Evolutionary conservation across 83 land plant species (phyloP).

Genomic region (Thuja plicata): DNA sequence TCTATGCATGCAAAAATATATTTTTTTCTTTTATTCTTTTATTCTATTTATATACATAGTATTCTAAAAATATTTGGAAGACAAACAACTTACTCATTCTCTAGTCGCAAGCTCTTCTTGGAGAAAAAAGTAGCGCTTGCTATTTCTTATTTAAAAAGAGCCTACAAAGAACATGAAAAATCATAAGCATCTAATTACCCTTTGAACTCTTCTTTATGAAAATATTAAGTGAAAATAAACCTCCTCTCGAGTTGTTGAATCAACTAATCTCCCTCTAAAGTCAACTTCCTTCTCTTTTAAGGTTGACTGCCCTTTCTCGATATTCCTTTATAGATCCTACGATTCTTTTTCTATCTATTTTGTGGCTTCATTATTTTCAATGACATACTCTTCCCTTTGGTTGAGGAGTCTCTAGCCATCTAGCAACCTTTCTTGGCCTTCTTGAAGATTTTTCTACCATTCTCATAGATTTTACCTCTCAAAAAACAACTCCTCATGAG

Average conservation of each 20-base stretch:
- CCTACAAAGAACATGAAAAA: slow-evolving; percentile 39
- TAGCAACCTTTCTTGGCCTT: slow-evolving; percentile 66
- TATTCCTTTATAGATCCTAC: slow-evolving; percentile 34
- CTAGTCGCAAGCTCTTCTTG: slow-evolving; percentile 71
- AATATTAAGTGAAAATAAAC: slow-evolving; percentile 26
- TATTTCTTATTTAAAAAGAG: slow-evolving; percentile 57
- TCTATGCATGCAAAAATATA: too few relatives aligned
- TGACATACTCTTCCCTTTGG: slow-evolving; percentile 66
- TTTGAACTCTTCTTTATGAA: background rate
- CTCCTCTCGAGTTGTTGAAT: slow-evolving; percentile 74
- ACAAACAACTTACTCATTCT: slow-evolving; percentile 64
- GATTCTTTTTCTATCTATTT: slow-evolving; percentile 50
- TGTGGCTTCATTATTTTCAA: slow-evolving; percentile 43
- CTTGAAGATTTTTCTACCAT: slow-evolving; percentile 55
- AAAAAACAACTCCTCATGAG: slow-evolving; percentile 62
- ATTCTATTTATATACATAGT: too few relatives aligned
- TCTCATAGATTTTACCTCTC: slow-evolving; percentile 67
- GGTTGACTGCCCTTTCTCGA: slow-evolving; percentile 48
- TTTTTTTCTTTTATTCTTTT: too few relatives aligned
- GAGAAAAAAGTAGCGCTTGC: slow-evolving; percentile 65
- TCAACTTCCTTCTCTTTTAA: slow-evolving; percentile 56
- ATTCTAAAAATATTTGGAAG: background rate
- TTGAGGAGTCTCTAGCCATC: slow-evolving; percentile 67
- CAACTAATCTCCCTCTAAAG: slow-evolving; percentile 29
- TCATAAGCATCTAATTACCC: background rate